These are phyloP conservation scores for Baorangia bicolor DNA, from an alignment of 768 basidiomycete species.

Conservation along the genomic window DNA sequence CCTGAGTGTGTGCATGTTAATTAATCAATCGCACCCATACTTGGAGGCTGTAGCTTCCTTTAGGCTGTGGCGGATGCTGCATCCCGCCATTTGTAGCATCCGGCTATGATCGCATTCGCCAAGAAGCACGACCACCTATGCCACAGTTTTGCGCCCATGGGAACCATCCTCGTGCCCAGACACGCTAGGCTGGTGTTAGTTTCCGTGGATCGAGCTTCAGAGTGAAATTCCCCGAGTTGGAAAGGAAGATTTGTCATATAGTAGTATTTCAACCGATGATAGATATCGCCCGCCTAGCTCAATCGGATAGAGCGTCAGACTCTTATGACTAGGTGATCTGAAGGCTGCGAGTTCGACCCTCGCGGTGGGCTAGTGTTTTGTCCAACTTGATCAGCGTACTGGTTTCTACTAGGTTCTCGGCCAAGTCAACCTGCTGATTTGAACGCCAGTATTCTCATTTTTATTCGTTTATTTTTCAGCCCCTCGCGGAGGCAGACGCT, in stretches of 20 bases:
- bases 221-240: not conserved
- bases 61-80: conserved; percentile 15
- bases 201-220: not conserved
- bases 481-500: not conserved
- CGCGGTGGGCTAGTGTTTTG: conserved; percentile 54
- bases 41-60: conserved; percentile 10
- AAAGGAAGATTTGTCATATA: not conserved
- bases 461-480: not conserved
- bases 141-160: conserved; percentile 29
- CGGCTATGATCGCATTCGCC: conserved; percentile 7
- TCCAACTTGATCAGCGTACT: too few species aligned
- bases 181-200: not conserved
- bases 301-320: conserved; percentile 70
- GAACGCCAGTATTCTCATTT: too few species aligned
- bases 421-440: too few species aligned
- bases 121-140: conserved; percentile 4
- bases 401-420: too few species aligned
- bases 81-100: conserved; percentile 13
- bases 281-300: conserved; percentile 54
- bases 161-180: conserved; percentile 5
- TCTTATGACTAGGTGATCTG: conserved; percentile 53
- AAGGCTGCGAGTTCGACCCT: conserved; percentile 66
- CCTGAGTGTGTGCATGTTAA: conserved; percentile 14
- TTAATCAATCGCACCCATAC: conserved; percentile 17
- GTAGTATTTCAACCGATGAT: accelerated